Percentiles rank a stretch among this genome's conserved stretches.
These are phyloP conservation scores for Biscutella laevigata DNA, from an alignment of 441 rosid species.

Conservation along the genomic window DNA sequence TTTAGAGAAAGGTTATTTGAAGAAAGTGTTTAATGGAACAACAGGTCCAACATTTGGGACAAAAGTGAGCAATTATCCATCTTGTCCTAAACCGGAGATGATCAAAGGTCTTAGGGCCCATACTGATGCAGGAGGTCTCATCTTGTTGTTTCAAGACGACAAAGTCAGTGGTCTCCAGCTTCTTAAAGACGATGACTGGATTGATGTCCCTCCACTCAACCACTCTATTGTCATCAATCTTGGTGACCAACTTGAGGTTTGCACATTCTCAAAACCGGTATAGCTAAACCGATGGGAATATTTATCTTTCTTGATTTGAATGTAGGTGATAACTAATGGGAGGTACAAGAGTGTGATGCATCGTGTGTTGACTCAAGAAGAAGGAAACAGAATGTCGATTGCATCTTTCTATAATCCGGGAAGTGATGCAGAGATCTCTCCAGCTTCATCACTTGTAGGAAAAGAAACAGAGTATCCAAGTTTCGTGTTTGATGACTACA, in stretches of 20 bases:
- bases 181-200: conserved; percentile 75
- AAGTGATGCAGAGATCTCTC: conserved; percentile 70
- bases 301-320: neutral
- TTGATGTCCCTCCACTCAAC: conserved; percentile 83
- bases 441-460: conserved; percentile 60
- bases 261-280: neutral
- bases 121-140: conserved; percentile 91
- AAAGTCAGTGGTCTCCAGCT: conserved; percentile 90
- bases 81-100: conserved; percentile 79
- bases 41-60: conserved; percentile 75
- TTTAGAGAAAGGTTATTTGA: conserved; percentile 71
- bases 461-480: conserved; percentile 55
- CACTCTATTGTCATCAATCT: conserved; percentile 90
- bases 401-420: conserved; percentile 97
- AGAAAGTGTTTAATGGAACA: conserved; percentile 55
- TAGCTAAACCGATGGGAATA: conserved; percentile 8
- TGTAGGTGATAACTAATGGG: conserved; percentile 84
- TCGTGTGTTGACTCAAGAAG: conserved; percentile 71
- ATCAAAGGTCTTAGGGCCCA: conserved; percentile 89
- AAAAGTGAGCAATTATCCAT: conserved; percentile 89
- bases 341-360: conserved; percentile 85
- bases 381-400: conserved; percentile 69
- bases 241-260: conserved; percentile 93
- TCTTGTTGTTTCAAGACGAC: conserved; percentile 76
- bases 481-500: conserved; percentile 83